Conservation (phyloP, 805 yeast species). For the Yarrowia phangngaensis region DNA sequence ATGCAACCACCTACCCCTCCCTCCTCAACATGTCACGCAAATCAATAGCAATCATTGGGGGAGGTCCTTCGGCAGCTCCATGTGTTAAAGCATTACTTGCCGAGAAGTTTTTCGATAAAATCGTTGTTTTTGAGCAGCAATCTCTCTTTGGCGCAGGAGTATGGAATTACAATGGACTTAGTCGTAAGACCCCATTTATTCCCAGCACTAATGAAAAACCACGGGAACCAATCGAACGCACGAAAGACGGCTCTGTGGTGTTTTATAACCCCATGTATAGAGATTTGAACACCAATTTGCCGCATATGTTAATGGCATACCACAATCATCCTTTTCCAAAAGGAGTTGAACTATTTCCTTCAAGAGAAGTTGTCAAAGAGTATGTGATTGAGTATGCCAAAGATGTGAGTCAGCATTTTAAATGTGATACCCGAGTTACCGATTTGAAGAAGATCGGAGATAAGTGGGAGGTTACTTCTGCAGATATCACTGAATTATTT, state of each 20-base stretch:
- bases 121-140: conserved; percentile 57
- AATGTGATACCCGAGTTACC: conserved; percentile 49
- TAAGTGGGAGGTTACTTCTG: conserved; percentile 51
- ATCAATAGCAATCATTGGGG: conserved; percentile 65
- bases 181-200: conserved; percentile 31
- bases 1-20: neutral
- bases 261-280: conserved; percentile 56
- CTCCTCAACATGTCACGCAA: neutral
- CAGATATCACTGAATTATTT: conserved; percentile 36
- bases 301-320: conserved; percentile 63
- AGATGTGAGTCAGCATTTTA: conserved; percentile 43
- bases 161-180: conserved; percentile 57
- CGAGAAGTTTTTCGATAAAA: conserved; percentile 45
- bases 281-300: conserved; percentile 65
- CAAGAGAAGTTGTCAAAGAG: conserved; percentile 54
- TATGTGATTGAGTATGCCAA: conserved; percentile 58
- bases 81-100: conserved; percentile 58
- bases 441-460: conserved; percentile 40
- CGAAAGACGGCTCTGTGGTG: conserved; percentile 41
- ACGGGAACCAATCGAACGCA: conserved; percentile 30
- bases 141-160: conserved; percentile 67
- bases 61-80: conserved; percentile 72
- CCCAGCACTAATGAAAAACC: conserved; percentile 39
- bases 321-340: conserved; percentile 49
- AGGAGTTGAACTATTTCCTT: conserved; percentile 52